phyloP scores from a whole-genome alignment of 352 stramenopile genomes.

The Globisporangium alternatum region DNA sequence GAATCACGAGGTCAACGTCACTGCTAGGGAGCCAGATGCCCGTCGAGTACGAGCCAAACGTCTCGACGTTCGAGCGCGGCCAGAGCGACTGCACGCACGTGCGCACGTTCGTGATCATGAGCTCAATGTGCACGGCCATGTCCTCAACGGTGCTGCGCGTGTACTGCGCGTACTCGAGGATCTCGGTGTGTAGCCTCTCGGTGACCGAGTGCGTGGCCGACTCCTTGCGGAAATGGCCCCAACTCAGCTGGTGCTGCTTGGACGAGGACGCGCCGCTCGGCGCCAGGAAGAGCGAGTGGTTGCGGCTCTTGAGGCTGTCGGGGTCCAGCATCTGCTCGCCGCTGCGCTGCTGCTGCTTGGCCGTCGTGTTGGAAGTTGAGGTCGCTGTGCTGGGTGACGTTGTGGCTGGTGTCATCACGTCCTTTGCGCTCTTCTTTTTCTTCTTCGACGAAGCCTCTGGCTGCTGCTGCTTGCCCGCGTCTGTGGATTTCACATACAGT shows the following conservation, averaged over 20 bases:
- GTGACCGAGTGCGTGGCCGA: conserved; percentile 25
- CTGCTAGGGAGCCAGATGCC: conserved; percentile 86
- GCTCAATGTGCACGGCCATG: conserved; percentile 82
- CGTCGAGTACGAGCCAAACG: conserved; percentile 84
- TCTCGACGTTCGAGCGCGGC: conserved; percentile 73
- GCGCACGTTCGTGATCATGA: conserved; percentile 79
- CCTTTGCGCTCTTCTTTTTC: conserved; percentile 28
- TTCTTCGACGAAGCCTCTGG: conserved; percentile 31
- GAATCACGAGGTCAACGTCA: conserved; percentile 83
- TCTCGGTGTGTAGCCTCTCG: conserved; percentile 68
- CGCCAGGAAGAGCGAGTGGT: conserved; percentile 64
- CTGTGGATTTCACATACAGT: conserved; percentile 5
- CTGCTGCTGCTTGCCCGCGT: conserved; percentile 23
- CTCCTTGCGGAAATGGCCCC: conserved; percentile 26
- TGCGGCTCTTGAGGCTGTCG: conserved; percentile 69
- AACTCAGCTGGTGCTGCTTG: conserved; percentile 32
- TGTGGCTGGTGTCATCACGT: conserved; percentile 5
- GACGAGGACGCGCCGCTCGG: conserved; percentile 21
- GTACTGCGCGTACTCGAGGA: conserved; percentile 74
- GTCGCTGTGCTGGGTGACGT: background rate
- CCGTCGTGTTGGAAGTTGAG: background rate
- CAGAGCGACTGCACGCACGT: conserved; percentile 65
- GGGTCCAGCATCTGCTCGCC: conserved; percentile 26
- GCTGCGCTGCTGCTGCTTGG: conserved; percentile 1
- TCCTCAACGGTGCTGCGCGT: conserved; percentile 63